A percentile compares a stretch with the other conserved stretches of the same genome.
phyloP scores from a whole-genome alignment of 2,329 filamentous ascomycete genomes.

The Fusarium beomiforme region DNA sequence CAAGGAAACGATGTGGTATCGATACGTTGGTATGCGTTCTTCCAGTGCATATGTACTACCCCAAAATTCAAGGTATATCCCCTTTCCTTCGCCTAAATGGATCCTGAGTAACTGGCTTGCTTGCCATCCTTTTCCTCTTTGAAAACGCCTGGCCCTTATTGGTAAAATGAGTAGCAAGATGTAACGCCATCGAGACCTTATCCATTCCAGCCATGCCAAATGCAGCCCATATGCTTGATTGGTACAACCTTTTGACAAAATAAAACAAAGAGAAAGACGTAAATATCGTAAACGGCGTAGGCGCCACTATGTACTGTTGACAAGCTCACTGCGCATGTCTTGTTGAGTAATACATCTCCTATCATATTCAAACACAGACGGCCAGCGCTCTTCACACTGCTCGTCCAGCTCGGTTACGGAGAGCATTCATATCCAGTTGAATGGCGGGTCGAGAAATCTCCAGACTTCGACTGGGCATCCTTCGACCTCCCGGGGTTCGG shows the following conservation, averaged over 20 bases:
- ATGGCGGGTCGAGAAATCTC: constrained; percentile 59
- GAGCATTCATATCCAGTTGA: constrained; percentile 40
- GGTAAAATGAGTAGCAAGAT: constrained; percentile 21
- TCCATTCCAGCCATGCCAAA: constrained; percentile 27
- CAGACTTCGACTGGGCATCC: constrained; percentile 65
- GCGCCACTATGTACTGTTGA: constrained; percentile 9
- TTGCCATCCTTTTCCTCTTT: constrained; percentile 31
- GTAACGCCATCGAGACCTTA: constrained; percentile 34
- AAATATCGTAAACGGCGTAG: constrained; percentile 27
- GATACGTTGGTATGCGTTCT: constrained; percentile 37
- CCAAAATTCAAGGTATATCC: constrained; percentile 35
- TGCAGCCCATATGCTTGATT: constrained; percentile 33
- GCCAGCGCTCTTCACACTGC: constrained; percentile 41
- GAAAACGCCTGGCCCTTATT: constrained; percentile 34
- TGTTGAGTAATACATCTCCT: neutral
- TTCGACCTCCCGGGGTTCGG: constrained; percentile 62
- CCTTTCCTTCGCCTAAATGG: constrained; percentile 2
- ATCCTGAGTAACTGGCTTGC: constrained; percentile 20
- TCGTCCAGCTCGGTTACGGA: constrained; percentile 39
- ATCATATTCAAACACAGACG: constrained; percentile 33
- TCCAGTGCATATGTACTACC: constrained; percentile 31
- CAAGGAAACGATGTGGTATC: constrained; percentile 43
- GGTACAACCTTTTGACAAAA: constrained; percentile 32
- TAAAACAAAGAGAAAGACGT: constrained; percentile 24
- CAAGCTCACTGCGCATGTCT: neutral